Percentiles rank a stretch among this genome's conserved stretches.
Conservation (phyloP, 2,329 filamentous ascomycete species). For the Penicillium sp. region DNA sequence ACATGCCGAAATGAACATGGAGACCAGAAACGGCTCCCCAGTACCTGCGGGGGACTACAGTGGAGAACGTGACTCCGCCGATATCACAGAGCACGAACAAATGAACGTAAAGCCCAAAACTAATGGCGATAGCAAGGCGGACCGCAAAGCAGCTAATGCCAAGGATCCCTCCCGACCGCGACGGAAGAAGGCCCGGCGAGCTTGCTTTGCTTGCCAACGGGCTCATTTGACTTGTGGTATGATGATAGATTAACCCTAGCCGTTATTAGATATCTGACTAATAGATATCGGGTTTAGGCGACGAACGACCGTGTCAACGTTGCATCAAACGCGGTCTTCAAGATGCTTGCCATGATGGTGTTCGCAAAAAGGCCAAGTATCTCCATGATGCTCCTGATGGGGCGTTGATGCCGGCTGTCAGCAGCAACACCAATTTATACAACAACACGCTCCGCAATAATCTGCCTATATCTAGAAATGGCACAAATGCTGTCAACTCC, state of each 20-base stretch:
- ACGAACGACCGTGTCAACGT: constrained; percentile 88
- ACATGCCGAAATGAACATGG: constrained; percentile 34
- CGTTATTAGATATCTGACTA: constrained; percentile 6
- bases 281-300: constrained; percentile 57
- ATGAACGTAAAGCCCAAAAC: constrained; percentile 46
- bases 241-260: constrained; percentile 35
- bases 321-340: constrained; percentile 92
- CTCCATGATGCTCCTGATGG: constrained; percentile 92
- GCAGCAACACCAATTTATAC: constrained; percentile 56
- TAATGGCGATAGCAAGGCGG: constrained; percentile 52
- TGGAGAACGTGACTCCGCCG: constrained; percentile 38
- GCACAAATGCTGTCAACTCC: constrained; percentile 27
- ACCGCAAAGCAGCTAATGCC: constrained; percentile 61
- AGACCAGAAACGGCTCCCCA: constrained; percentile 37
- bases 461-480: constrained; percentile 34
- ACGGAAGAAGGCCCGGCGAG: constrained; percentile 91
- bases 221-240: constrained; percentile 98
- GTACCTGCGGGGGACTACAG: constrained; percentile 38
- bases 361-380: constrained; percentile 98
- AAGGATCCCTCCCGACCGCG: constrained; percentile 88
- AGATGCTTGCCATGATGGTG: constrained; percentile 89
- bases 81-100: constrained; percentile 36
- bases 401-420: constrained; percentile 80
- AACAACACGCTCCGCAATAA: constrained; percentile 43
- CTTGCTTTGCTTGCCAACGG: constrained; percentile 94